Conservation (phyloP, 2,329 filamentous ascomycete species). For the Neonectria coccinea region DNA sequence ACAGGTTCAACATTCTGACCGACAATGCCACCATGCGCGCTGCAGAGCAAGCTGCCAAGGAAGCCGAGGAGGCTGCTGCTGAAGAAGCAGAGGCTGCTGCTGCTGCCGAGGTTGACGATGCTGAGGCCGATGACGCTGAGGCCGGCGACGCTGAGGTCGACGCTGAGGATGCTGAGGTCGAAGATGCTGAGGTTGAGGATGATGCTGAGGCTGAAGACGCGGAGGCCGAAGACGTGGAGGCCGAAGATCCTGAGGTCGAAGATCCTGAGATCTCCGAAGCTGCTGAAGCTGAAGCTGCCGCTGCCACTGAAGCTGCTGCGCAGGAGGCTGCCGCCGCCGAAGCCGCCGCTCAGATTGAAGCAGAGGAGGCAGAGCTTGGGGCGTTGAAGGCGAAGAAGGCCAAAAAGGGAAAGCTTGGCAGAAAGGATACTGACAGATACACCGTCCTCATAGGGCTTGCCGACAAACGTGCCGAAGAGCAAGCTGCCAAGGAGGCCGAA, state of each 20-base stretch:
- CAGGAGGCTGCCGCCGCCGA: constrained; percentile 10
- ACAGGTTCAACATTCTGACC: constrained; percentile 33
- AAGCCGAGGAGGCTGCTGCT: constrained; percentile 30
- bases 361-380: constrained; percentile 57
- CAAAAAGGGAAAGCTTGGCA: constrained; percentile 50
- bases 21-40: constrained; percentile 43
- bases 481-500: constrained; percentile 21
- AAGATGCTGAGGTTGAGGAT: constrained; percentile 42
- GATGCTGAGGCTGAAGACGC: constrained; percentile 1
- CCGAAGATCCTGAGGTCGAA: constrained; percentile 29
- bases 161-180: constrained; percentile 19
- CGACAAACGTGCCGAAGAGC: constrained; percentile 33
- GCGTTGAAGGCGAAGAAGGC: constrained; percentile 51
- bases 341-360: constrained; percentile 37
- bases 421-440: constrained; percentile 40
- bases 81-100: constrained; percentile 8
- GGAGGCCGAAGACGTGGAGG: constrained; percentile 51
- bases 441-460: constrained; percentile 32
- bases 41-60: constrained; percentile 46
- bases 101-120: not conserved
- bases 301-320: constrained; percentile 42
- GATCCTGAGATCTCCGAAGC: constrained; percentile 32
- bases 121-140: not conserved
- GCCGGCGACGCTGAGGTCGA: constrained; percentile 17
- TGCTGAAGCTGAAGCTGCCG: constrained; percentile 48